These are phyloP conservation scores for Globisporangium cederbergense DNA, from an alignment of 352 stramenopile genomes.

Conservation along the genomic window DNA sequence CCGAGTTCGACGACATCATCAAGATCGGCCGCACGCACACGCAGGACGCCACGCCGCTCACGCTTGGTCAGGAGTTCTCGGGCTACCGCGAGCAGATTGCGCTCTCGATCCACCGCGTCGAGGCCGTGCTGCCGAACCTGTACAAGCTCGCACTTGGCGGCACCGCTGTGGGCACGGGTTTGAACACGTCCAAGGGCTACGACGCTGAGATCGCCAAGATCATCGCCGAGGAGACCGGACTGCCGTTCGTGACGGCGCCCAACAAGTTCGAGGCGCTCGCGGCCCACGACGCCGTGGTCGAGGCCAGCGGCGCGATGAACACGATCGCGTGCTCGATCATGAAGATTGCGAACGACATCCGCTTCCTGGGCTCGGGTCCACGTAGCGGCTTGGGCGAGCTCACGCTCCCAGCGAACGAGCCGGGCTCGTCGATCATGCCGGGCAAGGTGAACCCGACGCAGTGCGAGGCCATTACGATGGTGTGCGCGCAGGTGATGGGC, in stretches of 20 bases:
- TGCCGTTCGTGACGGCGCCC: conserved; percentile 94
- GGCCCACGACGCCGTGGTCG: conserved; percentile 62
- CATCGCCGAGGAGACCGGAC: conserved; percentile 90
- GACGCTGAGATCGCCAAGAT: conserved; percentile 90
- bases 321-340: conserved; percentile 70
- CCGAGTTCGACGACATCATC: conserved; percentile 94
- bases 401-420: conserved; percentile 63
- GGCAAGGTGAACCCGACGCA: conserved; percentile 88
- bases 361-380: conserved; percentile 60
- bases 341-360: conserved; percentile 81
- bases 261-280: conserved; percentile 95
- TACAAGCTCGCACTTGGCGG: conserved; percentile 93
- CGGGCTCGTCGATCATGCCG: conserved; percentile 72
- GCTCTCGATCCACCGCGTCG: conserved; percentile 86
- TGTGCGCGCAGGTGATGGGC: conserved; percentile 94
- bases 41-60: conserved; percentile 94
- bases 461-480: conserved; percentile 96
- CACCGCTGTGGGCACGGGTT: conserved; percentile 93
- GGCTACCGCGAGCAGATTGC: conserved; percentile 93
- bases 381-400: conserved; percentile 60
- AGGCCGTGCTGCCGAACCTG: conserved; percentile 80
- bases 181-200: conserved; percentile 92
- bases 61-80: conserved; percentile 97
- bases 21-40: conserved; percentile 97
- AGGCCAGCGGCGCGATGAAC: conserved; percentile 69